These are phyloP conservation scores for Trametes pubescens DNA, from an alignment of 1,284 basidiomycete genomes.

Conservation along the genomic window DNA sequence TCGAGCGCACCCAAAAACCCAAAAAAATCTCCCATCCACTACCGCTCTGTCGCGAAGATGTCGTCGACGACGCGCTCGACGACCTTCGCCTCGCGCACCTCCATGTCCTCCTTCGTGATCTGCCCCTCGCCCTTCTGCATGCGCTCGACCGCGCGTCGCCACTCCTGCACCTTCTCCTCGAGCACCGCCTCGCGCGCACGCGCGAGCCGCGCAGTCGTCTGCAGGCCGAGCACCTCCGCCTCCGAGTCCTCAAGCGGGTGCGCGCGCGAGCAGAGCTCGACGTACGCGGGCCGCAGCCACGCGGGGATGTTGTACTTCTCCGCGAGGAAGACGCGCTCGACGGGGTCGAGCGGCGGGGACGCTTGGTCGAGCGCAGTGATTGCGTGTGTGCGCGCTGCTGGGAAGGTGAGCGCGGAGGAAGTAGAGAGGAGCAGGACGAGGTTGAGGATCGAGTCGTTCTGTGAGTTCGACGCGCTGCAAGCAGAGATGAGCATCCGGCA, in stretches of 20 bases:
- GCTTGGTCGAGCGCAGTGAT: constrained; percentile 33
- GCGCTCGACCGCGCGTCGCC: constrained; percentile 29
- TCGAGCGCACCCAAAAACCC: constrained; percentile 16
- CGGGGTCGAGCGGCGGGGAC: constrained; percentile 34
- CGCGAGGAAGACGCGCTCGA: constrained; percentile 36
- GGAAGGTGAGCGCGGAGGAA: constrained; percentile 36
- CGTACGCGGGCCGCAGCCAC: constrained; percentile 36
- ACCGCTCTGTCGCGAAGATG: constrained; percentile 27
- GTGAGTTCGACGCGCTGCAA: constrained; percentile 22
- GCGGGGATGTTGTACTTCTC: constrained; percentile 34
- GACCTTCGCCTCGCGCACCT: constrained; percentile 31
- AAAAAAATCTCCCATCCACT: neutral
- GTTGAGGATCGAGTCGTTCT: constrained; percentile 32
- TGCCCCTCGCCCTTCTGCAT: constrained; percentile 23
- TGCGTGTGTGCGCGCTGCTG: constrained; percentile 36
- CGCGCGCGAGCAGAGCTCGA: constrained; percentile 32
- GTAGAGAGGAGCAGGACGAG: constrained; percentile 37
- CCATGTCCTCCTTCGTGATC: constrained; percentile 32
- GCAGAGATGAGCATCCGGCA: neutral
- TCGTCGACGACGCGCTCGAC: constrained; percentile 33
- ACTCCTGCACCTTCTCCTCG: constrained; percentile 33
- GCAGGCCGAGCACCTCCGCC: constrained; percentile 34
- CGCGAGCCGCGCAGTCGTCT: constrained; percentile 32
- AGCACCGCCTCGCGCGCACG: constrained; percentile 34
- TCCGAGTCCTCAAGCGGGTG: constrained; percentile 36